A percentile compares a stretch with the other conserved stretches of the same genome.
Evolutionary conservation across 2,329 filamentous ascomycete species (phyloP).

Genomic region (Corinectria fuckeliana): DNA sequence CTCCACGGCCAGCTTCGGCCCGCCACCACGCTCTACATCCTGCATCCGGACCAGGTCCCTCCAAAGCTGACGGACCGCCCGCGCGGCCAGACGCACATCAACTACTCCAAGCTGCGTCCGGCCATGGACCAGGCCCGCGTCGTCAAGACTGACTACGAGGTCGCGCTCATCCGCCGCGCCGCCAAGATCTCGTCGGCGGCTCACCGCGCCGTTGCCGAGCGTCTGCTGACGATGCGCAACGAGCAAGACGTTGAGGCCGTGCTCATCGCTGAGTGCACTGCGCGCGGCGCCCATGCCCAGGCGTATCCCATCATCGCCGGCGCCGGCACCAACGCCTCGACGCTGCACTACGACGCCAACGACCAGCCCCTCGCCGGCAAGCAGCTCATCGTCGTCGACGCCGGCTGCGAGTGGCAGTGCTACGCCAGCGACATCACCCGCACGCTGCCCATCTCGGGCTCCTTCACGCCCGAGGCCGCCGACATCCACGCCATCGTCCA

Average conservation of each 20-base stretch:
- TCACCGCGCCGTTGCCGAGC: conserved; percentile 74
- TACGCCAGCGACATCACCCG: conserved; percentile 93
- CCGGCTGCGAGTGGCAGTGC: conserved; percentile 82
- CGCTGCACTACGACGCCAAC: conserved; percentile 87
- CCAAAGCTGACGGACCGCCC: conserved; percentile 46
- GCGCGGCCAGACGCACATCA: conserved; percentile 48
- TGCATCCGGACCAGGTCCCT: conserved; percentile 55
- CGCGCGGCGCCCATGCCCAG: conserved; percentile 75
- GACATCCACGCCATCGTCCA: conserved; percentile 80
- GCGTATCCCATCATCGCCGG: conserved; percentile 91
- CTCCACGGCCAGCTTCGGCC: conserved; percentile 49
- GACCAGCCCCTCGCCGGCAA: conserved; percentile 72
- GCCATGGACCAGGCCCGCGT: conserved; percentile 84
- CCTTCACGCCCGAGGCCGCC: conserved; percentile 71
- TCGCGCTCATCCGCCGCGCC: conserved; percentile 80
- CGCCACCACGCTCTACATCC: conserved; percentile 51
- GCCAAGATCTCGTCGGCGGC: conserved; percentile 80
- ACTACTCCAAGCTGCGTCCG: conserved; percentile 62
- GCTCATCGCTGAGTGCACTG: conserved; percentile 76
- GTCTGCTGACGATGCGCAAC: conserved; percentile 68
- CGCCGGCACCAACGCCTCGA: conserved; percentile 80
- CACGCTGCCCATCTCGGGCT: conserved; percentile 78
- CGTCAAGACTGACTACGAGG: conserved; percentile 85
- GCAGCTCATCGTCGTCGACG: conserved; percentile 83
- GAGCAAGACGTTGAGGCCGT: conserved; percentile 85